Base-by-base conservation (phyloP, 148 eudicot genomes). In the Camellia lanceoleosa region DNA sequence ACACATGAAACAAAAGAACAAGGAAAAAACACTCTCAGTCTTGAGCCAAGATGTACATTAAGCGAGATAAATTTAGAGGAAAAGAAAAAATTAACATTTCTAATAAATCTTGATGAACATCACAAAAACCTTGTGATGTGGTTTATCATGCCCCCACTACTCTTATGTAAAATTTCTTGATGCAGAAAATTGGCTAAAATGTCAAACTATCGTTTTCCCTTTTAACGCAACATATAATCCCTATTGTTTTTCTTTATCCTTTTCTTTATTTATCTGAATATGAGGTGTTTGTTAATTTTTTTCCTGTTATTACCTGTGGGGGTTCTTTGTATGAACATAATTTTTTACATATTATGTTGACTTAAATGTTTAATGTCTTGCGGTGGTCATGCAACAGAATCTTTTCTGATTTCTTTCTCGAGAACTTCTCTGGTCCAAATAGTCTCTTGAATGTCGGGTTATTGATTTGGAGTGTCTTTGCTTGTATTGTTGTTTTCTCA, bases 341-440 rank as follows among this genome's bases (percentile, higher is more conserved):
- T 14, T 4, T 30, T 59, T 4, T 58, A 3, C 23, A 10, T 47
- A 49, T 19, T 81, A 11, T 2, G 56, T 79, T 49, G 75, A 71
- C 47, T 60, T n/a, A 74, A 69, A 23, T 58, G 44, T 20, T 71
- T 46, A 47, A 75, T 86, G 51, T 68, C 58, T 23, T 85, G 88
- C 91, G 94, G 99, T 83, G 99, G 99, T 67, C 99, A 97, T 86
- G 98, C 89, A 18, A 91, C 97, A 4, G 99, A 97, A 77, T 97
- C 98, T 61, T 97, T 97, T 88, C 98, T 19, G 99, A 92, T 82
- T 19, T 23, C 43, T 47, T 72, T 72, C 42, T 42, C 69, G 55
- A 60, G 43, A 49, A 56, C 16, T 54, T 15, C 62, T 20, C 61
- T 43, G 44, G 0, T 71, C 30, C 52, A n/a, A n/a, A 47, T 20